phyloP scores from a whole-genome alignment of 116 monocot genomes.

The Dioscorea cayenensis region DNA sequence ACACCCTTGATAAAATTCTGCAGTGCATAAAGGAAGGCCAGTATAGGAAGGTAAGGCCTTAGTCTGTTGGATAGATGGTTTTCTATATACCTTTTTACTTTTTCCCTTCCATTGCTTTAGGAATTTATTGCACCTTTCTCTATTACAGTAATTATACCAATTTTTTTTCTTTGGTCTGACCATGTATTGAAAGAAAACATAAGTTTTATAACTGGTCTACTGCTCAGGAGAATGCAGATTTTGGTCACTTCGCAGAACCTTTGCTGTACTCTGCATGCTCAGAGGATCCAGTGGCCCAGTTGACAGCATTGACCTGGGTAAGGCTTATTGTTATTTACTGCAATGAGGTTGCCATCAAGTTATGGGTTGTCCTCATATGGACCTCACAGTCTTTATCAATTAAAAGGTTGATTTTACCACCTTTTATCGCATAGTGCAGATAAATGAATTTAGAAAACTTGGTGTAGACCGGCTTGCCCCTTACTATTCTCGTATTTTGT shows the following conservation, averaged over 20 bases:
- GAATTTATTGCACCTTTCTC: too few species aligned
- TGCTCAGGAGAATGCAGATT: conserved; percentile 93
- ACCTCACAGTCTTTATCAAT: not conserved
- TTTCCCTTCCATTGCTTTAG: too few species aligned
- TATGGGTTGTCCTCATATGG: too few species aligned
- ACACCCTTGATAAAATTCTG: conserved; percentile 55
- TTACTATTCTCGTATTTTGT: conserved; percentile 89
- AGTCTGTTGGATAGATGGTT: too few species aligned
- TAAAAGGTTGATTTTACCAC: not conserved
- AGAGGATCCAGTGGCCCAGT: conserved; percentile 43
- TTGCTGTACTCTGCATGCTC: conserved; percentile 77
- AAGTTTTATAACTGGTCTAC: too few species aligned
- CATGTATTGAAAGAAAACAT: too few species aligned
- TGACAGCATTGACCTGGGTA: conserved; percentile 95
- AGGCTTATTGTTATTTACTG: not conserved
- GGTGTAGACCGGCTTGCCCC: conserved; percentile 94
- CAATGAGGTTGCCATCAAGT: too few species aligned
- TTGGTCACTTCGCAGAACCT: conserved; percentile 96
- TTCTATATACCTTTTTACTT: too few species aligned
- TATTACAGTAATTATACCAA: too few species aligned
- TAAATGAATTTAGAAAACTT: conserved; percentile 98
- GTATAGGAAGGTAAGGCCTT: too few species aligned
- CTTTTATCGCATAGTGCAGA: conserved; percentile 38
- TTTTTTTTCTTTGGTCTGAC: too few species aligned
- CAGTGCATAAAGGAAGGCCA: conserved; percentile 44